Evolutionary conservation across 1,284 basidiomycete species (phyloP), one percentile per base, ranked within the genome.

Genomic region (Ganoderma lucidum): DNA sequence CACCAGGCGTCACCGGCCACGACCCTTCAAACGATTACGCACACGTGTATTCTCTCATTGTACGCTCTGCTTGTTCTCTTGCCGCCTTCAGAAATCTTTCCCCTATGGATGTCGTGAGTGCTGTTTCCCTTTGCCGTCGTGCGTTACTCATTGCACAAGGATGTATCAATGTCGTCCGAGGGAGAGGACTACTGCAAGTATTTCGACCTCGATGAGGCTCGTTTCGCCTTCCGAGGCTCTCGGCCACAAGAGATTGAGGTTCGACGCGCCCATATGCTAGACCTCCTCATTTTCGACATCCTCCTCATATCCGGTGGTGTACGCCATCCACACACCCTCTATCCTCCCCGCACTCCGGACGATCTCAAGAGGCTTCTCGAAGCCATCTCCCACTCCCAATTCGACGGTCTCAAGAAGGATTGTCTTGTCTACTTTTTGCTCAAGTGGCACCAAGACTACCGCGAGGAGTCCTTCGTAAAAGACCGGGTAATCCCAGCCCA

Each of bases 371-470:
- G 80, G 10, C 83, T 95, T 6, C 80, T 94, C 55, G 80, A 85
- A 28, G 87, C 86, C 28, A 92, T 95, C 71, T 83, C 86, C 64
- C 73, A 80, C 41, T 90, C 88, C 1, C 78, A 81, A 5, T 95
- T 92, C 74, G 93, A 95, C 78, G 77, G 80, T 39, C 84, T 95
- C 67, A 94, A 95, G 83, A 90, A 90, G 78, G 89, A 93, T 70
- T 93, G 91, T 72, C 81, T 95, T 44, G 81, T 93, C 1, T 95
- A 93, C 79, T 93, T 89, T 75, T 80, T 95, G 70, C 83, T 95
- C 66, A 93, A 92, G 76, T 93, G 90, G 88, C 87, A 90, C 71
- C 82, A 85, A 74, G 92, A 93, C 75, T 86, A 87, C 2, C 81
- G 88, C 51, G 91, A 91, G 75, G 81, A 79, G 35, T 80, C 78